phyloP scores from a whole-genome alignment of 345 rosid genomes.

The Eucalyptus microcorys region DNA sequence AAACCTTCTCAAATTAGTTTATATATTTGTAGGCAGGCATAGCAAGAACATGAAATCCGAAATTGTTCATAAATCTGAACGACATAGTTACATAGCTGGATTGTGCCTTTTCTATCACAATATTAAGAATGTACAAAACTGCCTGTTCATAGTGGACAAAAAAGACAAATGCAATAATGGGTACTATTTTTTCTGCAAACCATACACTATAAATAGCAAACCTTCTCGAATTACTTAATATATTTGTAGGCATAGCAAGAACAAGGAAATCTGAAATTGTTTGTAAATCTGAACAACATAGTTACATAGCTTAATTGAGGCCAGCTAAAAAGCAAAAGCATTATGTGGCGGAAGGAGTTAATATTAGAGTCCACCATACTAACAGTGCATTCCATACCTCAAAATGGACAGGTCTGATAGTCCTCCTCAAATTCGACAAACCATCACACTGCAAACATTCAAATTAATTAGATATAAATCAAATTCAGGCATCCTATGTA shows the following conservation, averaged over 20 bases:
- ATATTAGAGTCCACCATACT: background rate
- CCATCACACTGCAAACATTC: constrained; percentile 51
- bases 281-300: background rate
- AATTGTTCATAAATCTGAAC: background rate
- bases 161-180: background rate
- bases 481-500: background rate
- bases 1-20: background rate
- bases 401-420: constrained; percentile 42
- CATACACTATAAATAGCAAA: background rate
- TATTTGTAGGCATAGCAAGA: background rate
- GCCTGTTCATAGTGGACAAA: background rate
- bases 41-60: background rate
- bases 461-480: background rate
- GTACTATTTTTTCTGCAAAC: background rate
- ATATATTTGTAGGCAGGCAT: background rate
- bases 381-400: constrained; percentile 14
- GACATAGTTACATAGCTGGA: background rate
- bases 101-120: background rate
- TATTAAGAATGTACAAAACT: background rate
- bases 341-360: background rate
- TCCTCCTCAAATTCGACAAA: constrained; percentile 29
- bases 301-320: background rate
- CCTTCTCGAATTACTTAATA: background rate
- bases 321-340: background rate
- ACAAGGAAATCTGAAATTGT: background rate